phyloP scores from a whole-genome alignment of 345 rosid genomes.

The Corchorus capsularis region DNA sequence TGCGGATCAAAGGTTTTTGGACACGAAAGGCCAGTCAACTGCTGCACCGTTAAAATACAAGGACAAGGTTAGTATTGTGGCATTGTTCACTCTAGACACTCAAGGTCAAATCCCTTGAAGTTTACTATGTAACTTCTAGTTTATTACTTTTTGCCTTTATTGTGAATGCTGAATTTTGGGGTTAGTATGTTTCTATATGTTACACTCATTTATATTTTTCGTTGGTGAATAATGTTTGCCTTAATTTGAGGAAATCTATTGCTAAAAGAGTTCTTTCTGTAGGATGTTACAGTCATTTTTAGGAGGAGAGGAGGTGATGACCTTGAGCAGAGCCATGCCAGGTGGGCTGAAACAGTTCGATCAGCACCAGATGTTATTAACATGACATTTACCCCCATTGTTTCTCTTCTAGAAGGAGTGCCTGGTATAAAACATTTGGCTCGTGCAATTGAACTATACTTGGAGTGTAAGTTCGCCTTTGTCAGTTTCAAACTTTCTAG shows the following conservation, averaged over 20 bases:
- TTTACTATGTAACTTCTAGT: not conserved
- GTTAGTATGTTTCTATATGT: not conserved
- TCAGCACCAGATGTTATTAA: slow-evolving; percentile 88
- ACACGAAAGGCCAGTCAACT: slow-evolving; percentile 58
- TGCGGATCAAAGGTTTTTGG: slow-evolving; percentile 65
- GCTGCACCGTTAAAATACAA: slow-evolving; percentile 80
- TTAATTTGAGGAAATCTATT: slow-evolving; percentile 23
- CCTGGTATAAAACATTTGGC: slow-evolving; percentile 84
- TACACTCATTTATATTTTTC: not conserved
- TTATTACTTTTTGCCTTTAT: not conserved
- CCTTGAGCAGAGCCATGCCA: slow-evolving; percentile 91
- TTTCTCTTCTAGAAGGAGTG: slow-evolving; percentile 85
- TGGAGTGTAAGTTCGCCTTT: slow-evolving; percentile 74
- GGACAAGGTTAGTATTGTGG: slow-evolving; percentile 72
- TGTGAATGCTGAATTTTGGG: not conserved
- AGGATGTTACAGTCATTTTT: slow-evolving; percentile 97
- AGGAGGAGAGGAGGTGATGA: slow-evolving; percentile 99
- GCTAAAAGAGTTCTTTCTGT: slow-evolving; percentile 51
- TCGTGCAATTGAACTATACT: slow-evolving; percentile 83
- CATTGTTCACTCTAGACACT: not conserved
- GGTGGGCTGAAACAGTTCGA: slow-evolving; percentile 80
- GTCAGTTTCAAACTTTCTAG: not conserved
- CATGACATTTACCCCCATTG: slow-evolving; percentile 89
- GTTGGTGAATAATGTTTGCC: slow-evolving; percentile 11
- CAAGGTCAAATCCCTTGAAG: not conserved